Evolutionary conservation across 1,139 yeast species (phyloP).

Genomic region (Petasospora fabianii): DNA sequence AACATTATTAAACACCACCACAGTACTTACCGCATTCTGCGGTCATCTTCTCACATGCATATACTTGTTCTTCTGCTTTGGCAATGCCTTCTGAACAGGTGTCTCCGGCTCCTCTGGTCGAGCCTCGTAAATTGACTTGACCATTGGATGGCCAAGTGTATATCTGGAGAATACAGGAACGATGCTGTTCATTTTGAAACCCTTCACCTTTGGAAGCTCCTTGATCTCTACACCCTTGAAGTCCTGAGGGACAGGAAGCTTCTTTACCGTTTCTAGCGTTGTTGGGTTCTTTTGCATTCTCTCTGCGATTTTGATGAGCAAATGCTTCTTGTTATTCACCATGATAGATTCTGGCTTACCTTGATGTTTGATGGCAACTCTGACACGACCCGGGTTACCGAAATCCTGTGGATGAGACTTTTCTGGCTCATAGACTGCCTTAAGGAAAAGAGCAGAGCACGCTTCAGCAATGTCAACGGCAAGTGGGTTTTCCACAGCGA

Average conservation of each 20-base stretch:
- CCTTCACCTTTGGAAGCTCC: slow-evolving; percentile 73
- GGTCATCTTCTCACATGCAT: slow-evolving; percentile 31
- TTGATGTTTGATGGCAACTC: slow-evolving; percentile 59
- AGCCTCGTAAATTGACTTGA: slow-evolving; percentile 64
- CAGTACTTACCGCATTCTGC: too few relatives aligned
- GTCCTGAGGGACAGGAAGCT: slow-evolving; percentile 50
- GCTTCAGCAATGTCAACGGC: slow-evolving; percentile 79
- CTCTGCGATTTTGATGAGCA: slow-evolving; percentile 58
- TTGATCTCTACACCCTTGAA: slow-evolving; percentile 49
- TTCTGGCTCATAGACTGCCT: slow-evolving; percentile 62
- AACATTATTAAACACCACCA: too few relatives aligned
- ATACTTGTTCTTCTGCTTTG: slow-evolving; percentile 40
- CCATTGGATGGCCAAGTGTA: slow-evolving; percentile 80
- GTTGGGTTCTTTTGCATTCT: slow-evolving; percentile 71
- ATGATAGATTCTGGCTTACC: slow-evolving; percentile 33
- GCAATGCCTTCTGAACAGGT: slow-evolving; percentile 24
- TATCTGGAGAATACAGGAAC: slow-evolving; percentile 83
- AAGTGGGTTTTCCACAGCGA: slow-evolving; percentile 82
- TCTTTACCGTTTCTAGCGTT: slow-evolving; percentile 55
- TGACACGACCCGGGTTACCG: slow-evolving; percentile 94
- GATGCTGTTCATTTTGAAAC: slow-evolving; percentile 79
- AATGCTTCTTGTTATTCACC: slow-evolving; percentile 57
- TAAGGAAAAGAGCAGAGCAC: slow-evolving; percentile 35
- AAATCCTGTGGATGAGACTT: slow-evolving; percentile 95
- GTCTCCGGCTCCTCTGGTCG: slow-evolving; percentile 19